Conservation (phyloP, 345 rosid species). For the Passiflora organensis region DNA sequence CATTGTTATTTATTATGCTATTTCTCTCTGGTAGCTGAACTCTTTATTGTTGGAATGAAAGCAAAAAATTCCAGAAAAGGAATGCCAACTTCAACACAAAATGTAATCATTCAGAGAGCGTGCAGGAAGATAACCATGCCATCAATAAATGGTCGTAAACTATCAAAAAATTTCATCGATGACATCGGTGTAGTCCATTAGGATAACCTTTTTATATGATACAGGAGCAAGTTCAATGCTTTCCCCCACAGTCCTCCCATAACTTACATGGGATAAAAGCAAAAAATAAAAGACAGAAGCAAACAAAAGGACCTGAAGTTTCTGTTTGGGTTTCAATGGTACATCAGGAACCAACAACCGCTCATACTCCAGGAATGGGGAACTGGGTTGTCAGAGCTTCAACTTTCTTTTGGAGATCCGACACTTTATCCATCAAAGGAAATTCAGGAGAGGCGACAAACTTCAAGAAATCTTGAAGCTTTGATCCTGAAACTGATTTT, state of each 20-base stretch:
- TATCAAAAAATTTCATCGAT: too few species aligned
- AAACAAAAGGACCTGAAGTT: neutral
- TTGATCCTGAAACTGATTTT: slow-evolving; percentile 45
- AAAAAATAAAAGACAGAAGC: neutral
- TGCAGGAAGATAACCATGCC: too few species aligned
- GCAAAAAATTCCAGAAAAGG: too few species aligned
- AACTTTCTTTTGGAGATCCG: slow-evolving; percentile 49
- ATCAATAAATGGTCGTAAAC: too few species aligned
- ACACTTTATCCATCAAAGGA: slow-evolving; percentile 43
- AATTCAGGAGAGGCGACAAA: slow-evolving; percentile 53
- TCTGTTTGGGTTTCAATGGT: neutral
- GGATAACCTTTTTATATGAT: too few species aligned
- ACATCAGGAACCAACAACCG: neutral
- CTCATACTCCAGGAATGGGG: slow-evolving; percentile 72
- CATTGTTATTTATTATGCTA: too few species aligned
- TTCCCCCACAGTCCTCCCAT: too few species aligned
- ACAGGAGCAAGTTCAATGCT: too few species aligned
- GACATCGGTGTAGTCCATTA: too few species aligned
- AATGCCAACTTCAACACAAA: too few species aligned
- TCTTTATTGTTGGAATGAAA: neutral
- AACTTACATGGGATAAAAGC: neutral
- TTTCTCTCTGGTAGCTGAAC: neutral
- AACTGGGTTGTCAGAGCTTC: slow-evolving; percentile 69
- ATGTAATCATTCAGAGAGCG: too few species aligned
- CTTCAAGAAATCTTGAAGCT: slow-evolving; percentile 79